Conservation (phyloP, 345 rosid genomes). For the Ceriops zippeliana region DNA sequence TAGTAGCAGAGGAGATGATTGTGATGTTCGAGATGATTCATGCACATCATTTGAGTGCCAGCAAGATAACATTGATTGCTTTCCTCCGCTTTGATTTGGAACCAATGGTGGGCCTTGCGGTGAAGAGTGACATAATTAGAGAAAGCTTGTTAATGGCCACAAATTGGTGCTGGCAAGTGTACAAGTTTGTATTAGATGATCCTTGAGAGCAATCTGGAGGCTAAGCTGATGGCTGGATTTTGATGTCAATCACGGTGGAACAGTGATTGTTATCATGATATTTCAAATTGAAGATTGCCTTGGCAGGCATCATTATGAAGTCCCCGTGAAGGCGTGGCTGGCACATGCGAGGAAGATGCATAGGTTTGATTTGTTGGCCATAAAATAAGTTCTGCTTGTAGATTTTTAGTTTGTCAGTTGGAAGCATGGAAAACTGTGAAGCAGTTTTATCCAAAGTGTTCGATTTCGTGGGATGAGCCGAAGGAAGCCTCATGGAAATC, state of each 20-base stretch:
- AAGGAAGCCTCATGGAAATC: slow-evolving; percentile 14
- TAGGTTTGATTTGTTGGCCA: neutral
- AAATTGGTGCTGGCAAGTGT: neutral
- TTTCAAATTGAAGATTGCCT: slow-evolving; percentile 4
- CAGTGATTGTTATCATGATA: slow-evolving; percentile 1
- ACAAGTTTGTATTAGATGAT: neutral
- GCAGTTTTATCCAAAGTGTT: neutral
- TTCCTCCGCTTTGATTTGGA: slow-evolving; percentile 11
- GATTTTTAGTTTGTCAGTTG: neutral
- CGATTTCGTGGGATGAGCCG: slow-evolving; percentile 5
- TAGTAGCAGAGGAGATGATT: slow-evolving; percentile 14
- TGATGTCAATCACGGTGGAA: neutral
- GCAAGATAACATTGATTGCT: slow-evolving; percentile 15
- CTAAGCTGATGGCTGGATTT: neutral
- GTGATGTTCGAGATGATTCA: slow-evolving; percentile 33
- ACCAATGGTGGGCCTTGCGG: slow-evolving; percentile 12
- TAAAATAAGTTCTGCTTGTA: slow-evolving; percentile 3
- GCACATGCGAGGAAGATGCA: neutral
- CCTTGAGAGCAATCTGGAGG: neutral
- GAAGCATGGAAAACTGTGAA: neutral
- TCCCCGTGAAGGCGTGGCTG: neutral
- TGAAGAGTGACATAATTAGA: slow-evolving; percentile 15
- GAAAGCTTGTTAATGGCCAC: neutral
- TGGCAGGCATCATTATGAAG: neutral
- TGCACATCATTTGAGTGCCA: slow-evolving; percentile 35